Evolutionary conservation across 306 rosid species (phyloP), one percentile per base, ranked within the genome.

Genomic region (Neltuma alba): DNA sequence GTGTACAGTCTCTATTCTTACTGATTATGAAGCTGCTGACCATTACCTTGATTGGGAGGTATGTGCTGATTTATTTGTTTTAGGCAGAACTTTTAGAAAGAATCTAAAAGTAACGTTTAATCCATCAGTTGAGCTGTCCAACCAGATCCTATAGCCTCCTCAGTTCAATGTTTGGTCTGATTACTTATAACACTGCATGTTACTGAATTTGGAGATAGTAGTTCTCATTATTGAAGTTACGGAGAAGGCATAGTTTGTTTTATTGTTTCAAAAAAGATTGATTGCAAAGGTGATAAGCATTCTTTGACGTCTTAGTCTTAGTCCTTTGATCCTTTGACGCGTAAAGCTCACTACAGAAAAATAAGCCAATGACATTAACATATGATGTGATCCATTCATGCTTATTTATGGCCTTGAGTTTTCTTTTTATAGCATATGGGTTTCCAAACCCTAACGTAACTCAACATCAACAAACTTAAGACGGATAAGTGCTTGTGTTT

Each of bases 11-110:
- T 95, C 99, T 84, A 85, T 95, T 87, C 91, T 95, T 85, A 86
- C 92, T 69, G 87, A 89, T 79, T 95, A 95, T 75, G 99, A 95
- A 87, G 82, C 88, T 76, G 99, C 94, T 86, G 80, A 84, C 68
- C 47, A 89, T 78, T 88, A 89, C 87, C 98, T 95, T 72, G 99
- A 95, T 75, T 95, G 99, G 99, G 99, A 95, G 97, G 99, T 95
- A 85, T 34, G 81, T 78, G 38, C 68, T 82, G 40, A 41, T 69
- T 89, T 44, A 44, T 65, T 67, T 80, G 63, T 45, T 82, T 70
- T 76, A 40, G 31, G 23, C 5, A n/a, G 55, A 23, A 12, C 20
- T 13, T 47, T 63, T 28, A 40, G 77, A 76, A 66, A 34, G 67
- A 76, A 12, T 13, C 30, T 66, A 37, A 8, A 70, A 64, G 41